Percentiles rank a stretch among this genome's conserved stretches.
Conservation (phyloP, 2,329 filamentous ascomycete genomes). For the Blastomyces percursus region DNA sequence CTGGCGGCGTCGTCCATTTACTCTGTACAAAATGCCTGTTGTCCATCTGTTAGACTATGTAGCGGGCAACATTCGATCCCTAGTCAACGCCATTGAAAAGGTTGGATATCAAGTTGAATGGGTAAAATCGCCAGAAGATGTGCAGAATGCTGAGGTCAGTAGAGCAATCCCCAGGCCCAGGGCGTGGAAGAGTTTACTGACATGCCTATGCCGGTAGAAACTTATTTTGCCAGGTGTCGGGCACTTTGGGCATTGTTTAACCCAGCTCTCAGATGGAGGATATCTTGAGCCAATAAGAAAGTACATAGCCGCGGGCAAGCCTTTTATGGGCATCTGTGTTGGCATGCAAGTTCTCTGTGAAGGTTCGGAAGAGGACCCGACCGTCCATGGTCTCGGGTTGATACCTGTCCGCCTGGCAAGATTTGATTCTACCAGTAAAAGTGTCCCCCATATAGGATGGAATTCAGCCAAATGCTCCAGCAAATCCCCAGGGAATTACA, state of each 20-base stretch:
- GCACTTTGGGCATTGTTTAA: constrained; percentile 92
- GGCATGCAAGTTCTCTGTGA: constrained; percentile 84
- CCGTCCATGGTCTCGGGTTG: constrained; percentile 61
- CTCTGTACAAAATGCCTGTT: constrained; percentile 31
- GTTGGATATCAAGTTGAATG: constrained; percentile 87
- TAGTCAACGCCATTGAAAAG: constrained; percentile 96
- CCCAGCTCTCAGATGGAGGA: constrained; percentile 67
- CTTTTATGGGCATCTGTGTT: constrained; percentile 96
- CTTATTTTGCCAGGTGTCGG: constrained; percentile 93
- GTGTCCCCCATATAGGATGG: constrained; percentile 99
- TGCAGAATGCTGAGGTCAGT: constrained; percentile 70
- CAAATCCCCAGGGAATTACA: constrained; percentile 31
- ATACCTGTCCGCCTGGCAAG: constrained; percentile 60
- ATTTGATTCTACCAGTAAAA: constrained; percentile 68
- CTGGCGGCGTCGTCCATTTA: background rate
- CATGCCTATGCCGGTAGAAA: constrained; percentile 45
- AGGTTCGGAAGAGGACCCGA: constrained; percentile 66
- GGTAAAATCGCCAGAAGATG: constrained; percentile 74
- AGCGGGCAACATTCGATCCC: constrained; percentile 87
- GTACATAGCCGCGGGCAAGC: constrained; percentile 84
- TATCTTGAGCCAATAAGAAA: constrained; percentile 72
- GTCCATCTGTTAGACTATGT: constrained; percentile 65
- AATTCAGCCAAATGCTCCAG: constrained; percentile 62
- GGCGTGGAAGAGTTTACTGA: background rate
- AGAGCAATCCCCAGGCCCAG: background rate